Conservation (phyloP, 805 yeast species). For the Nadsonia fulvescens region DNA sequence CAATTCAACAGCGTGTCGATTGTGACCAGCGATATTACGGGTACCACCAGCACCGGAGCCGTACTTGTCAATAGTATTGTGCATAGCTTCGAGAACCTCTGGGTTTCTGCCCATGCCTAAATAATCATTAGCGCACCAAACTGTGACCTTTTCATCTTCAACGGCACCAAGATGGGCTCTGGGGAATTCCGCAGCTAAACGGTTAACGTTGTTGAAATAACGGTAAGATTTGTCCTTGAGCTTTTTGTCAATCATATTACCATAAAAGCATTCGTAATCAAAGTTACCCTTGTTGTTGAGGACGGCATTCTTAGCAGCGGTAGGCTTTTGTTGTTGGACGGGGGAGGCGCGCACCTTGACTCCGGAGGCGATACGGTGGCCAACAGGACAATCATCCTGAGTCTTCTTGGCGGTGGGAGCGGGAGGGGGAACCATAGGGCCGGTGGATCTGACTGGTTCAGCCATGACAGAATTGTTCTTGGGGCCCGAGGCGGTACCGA, state of each 20-base stretch:
- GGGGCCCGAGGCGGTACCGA: too few relatives aligned
- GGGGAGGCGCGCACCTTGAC: too few relatives aligned
- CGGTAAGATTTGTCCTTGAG: conserved; percentile 84
- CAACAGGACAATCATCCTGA: too few relatives aligned
- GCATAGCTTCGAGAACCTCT: conserved; percentile 59
- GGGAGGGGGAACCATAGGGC: too few relatives aligned
- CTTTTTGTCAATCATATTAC: conserved; percentile 50
- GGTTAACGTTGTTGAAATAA: conserved; percentile 90
- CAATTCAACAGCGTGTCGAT: conserved; percentile 67
- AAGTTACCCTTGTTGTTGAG: conserved; percentile 21
- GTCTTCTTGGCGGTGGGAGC: too few relatives aligned
- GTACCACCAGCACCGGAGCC: conserved; percentile 99
- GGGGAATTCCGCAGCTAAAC: conserved; percentile 88
- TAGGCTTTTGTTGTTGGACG: too few relatives aligned
- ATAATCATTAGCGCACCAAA: conserved; percentile 98
- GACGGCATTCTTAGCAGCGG: conserved; percentile 18
- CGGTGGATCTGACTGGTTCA: too few relatives aligned
- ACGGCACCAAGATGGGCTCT: conserved; percentile 66
- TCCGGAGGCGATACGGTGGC: too few relatives aligned
- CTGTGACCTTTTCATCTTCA: conserved; percentile 68
- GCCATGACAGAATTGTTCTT: too few relatives aligned
- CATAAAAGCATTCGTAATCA: conserved; percentile 57
- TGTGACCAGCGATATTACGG: conserved; percentile 96
- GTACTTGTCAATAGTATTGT: conserved; percentile 60
- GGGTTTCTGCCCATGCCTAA: conserved; percentile 83